phyloP scores from a whole-genome alignment of 2,329 filamentous ascomycete genomes.

The Diaporthe sp. region DNA sequence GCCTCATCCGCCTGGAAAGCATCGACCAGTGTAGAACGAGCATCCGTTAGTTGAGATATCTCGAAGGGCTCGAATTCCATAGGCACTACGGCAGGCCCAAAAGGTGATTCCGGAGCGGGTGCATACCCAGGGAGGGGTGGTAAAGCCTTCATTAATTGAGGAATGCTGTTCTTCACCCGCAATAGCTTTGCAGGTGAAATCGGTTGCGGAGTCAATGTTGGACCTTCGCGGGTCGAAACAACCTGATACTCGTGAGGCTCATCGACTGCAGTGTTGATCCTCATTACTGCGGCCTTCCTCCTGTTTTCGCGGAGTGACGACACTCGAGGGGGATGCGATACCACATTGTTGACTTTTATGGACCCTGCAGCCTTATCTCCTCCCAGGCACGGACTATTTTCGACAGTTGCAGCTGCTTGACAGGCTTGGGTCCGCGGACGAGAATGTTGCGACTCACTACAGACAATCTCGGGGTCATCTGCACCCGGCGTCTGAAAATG shows the following conservation, averaged over 20 bases:
- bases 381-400: neutral
- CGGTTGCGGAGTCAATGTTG: slow-evolving; percentile 61
- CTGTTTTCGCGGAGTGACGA: slow-evolving; percentile 35
- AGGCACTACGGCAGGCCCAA: slow-evolving; percentile 28
- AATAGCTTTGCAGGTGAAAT: slow-evolving; percentile 60
- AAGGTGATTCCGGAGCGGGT: slow-evolving; percentile 31
- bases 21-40: slow-evolving; percentile 34
- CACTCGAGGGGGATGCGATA: slow-evolving; percentile 31
- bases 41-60: slow-evolving; percentile 37
- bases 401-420: neutral
- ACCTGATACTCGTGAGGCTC: slow-evolving; percentile 36
- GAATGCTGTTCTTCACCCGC: slow-evolving; percentile 62
- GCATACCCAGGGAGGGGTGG: slow-evolving; percentile 56
- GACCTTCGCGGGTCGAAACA: slow-evolving; percentile 38
- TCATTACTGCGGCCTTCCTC: slow-evolving; percentile 25
- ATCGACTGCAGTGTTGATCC: slow-evolving; percentile 15
- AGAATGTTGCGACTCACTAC: neutral
- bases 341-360: neutral
- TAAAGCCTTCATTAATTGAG: slow-evolving; percentile 65
- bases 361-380: neutral
- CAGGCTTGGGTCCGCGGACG: neutral
- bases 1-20: slow-evolving; percentile 1
- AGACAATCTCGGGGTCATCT: neutral
- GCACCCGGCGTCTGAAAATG: slow-evolving; percentile 31
- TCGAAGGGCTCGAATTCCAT: slow-evolving; percentile 37